Conservation (phyloP, 768 basidiomycete species). For the Podaxis sp. region DNA sequence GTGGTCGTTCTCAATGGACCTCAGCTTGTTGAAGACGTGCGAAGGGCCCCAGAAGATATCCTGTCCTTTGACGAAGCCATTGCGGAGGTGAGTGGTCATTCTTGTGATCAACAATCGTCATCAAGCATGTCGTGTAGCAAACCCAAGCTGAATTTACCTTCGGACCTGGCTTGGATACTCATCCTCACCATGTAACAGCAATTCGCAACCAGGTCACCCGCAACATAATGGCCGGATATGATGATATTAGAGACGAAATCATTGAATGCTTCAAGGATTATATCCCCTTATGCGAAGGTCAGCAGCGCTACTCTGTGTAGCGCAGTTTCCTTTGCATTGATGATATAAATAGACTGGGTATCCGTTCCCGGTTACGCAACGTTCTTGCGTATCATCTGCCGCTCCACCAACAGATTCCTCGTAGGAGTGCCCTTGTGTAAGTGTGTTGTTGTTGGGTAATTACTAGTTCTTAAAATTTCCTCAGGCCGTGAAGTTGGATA, state of each 20-base stretch:
- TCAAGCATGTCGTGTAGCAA: conserved; percentile 7
- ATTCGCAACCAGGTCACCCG: conserved; percentile 20
- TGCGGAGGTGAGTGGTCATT: conserved; percentile 30
- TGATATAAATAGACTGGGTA: conserved; percentile 31
- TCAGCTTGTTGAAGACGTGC: conserved; percentile 36
- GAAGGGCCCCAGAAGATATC: conserved; percentile 33
- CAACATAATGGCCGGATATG: conserved; percentile 9
- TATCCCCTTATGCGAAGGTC: conserved; percentile 19
- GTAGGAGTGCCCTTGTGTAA: conserved; percentile 45
- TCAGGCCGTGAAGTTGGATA: conserved; percentile 42
- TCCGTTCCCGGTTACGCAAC: conserved; percentile 24
- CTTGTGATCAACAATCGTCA: conserved; percentile 19
- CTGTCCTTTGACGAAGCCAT: conserved; percentile 31
- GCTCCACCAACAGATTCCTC: conserved; percentile 41
- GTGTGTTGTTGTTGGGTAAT: conserved; percentile 12
- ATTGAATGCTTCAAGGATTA: conserved; percentile 18
- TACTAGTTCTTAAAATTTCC: not conserved
- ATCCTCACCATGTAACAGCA: conserved; percentile 8
- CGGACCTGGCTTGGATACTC: conserved; percentile 4
- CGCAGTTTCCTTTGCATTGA: not conserved
- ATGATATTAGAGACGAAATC: conserved; percentile 3
- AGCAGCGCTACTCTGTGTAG: not conserved
- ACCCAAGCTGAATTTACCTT: conserved; percentile 10
- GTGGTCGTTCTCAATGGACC: conserved; percentile 32
- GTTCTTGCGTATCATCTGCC: conserved; percentile 31